A percentile compares a stretch with the other conserved stretches of the same genome.
Conservation (phyloP, 208 protist genomes). For the Angomonas desouzai region DNA sequence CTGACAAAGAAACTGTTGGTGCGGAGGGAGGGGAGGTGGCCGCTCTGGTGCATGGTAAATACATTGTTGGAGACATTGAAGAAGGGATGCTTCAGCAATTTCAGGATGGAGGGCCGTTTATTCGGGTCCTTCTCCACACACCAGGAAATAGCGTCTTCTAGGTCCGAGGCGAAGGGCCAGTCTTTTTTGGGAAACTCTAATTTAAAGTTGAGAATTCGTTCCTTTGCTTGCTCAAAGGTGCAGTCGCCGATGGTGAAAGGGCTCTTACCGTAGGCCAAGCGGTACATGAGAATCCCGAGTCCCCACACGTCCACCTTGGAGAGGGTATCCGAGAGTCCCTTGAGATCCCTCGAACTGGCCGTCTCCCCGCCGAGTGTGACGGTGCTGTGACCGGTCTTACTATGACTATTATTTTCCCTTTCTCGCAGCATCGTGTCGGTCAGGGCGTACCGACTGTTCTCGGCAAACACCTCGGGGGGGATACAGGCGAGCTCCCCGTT, state of each 20-base stretch:
- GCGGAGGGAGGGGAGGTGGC: slow-evolving; percentile 12
- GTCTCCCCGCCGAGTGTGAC: neutral
- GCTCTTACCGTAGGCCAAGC: slow-evolving; percentile 59
- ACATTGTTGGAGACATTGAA: slow-evolving; percentile 26
- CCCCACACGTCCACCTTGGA: slow-evolving; percentile 77
- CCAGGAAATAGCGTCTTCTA: slow-evolving; percentile 51
- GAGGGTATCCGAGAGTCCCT: slow-evolving; percentile 5
- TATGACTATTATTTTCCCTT: neutral
- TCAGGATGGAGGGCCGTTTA: slow-evolving; percentile 43
- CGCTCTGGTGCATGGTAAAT: slow-evolving; percentile 10
- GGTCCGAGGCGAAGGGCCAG: slow-evolving; percentile 39
- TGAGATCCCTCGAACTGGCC: neutral
- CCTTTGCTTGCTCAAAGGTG: slow-evolving; percentile 42
- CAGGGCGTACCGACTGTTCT: slow-evolving; percentile 24
- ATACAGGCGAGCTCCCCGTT: slow-evolving; percentile 78
- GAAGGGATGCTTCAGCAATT: slow-evolving; percentile 56
- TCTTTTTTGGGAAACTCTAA: slow-evolving; percentile 36
- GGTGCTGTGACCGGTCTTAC: neutral
- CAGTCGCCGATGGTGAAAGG: slow-evolving; percentile 62
- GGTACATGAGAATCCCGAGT: slow-evolving; percentile 81
- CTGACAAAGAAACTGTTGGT: slow-evolving; percentile 19
- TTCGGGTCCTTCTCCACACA: slow-evolving; percentile 57
- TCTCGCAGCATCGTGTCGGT: neutral
- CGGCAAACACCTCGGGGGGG: slow-evolving; percentile 72
- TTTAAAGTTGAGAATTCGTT: slow-evolving; percentile 29